A percentile compares a stretch with the other conserved stretches of the same genome.
Conservation (phyloP, 23 red algal species). For the Chondrus crispus region DNA sequence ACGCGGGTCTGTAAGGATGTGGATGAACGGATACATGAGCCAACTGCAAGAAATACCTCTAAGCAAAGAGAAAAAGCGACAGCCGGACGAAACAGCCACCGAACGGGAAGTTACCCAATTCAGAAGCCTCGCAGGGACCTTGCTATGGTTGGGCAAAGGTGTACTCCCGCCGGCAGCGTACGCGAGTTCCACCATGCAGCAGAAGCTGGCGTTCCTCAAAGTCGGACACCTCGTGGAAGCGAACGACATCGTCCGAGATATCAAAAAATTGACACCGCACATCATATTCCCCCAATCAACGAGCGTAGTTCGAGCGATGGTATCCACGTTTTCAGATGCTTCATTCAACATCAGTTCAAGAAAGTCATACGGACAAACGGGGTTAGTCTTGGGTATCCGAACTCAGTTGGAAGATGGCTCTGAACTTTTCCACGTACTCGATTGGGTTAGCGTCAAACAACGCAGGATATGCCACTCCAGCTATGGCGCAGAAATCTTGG, state of each 20-base stretch:
- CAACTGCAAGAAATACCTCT: neutral
- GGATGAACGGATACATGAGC: neutral
- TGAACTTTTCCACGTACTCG: neutral
- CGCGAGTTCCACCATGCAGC: neutral
- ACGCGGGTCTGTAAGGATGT: neutral
- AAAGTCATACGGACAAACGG: constrained; percentile 26
- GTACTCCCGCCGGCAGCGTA: neutral
- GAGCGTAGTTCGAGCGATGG: neutral
- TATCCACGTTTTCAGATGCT: constrained; percentile 15
- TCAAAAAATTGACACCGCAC: neutral
- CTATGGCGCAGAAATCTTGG: neutral
- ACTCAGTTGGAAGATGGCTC: no score
- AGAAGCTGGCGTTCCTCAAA: neutral
- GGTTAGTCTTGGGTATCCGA: no score
- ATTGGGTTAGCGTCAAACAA: neutral
- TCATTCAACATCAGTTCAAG: constrained; percentile 14
- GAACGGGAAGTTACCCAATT: neutral
- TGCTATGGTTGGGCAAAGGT: constrained; percentile 9
- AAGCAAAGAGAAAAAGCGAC: neutral
- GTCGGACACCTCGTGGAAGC: neutral
- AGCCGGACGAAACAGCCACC: neutral
- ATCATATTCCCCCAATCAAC: neutral
- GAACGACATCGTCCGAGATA: neutral
- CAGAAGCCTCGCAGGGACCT: neutral
- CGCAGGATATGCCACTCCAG: neutral